Base-by-base conservation (phyloP, 2,329 filamentous ascomycete species). In the Pseudohalonectria lignicola region DNA sequence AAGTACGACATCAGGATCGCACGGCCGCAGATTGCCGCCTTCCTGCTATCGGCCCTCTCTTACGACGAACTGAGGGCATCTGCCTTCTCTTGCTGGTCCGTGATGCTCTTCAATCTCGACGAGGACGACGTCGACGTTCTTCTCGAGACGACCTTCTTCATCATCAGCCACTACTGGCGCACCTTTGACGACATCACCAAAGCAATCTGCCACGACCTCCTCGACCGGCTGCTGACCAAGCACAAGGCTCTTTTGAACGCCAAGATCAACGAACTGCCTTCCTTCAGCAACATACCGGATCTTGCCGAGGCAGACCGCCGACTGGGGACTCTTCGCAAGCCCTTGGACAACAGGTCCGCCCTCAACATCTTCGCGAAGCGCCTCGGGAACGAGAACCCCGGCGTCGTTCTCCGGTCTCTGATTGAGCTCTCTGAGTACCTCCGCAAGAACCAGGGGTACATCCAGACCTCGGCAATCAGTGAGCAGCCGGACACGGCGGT, bases 21-120 rank as follows among this genome's bases (percentile, higher is more conserved):
- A 36, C 68, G 94, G 30, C 90, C 92, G 17, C 90, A 90, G 79
- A 90, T 96, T 40, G 86, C 86, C 47, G 87, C 90, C n/a, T 95
- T 86, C 53, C 66, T 98, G 11, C 78, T 94, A 44, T 87, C 86
- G 17, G 87, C 87, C 0, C 72, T 96, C 42, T 71, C 82, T 13
- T 75, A 83, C 36, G 69, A 79, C 32, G 73, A 81, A 34, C 68
- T 98, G n/a, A 78, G 86, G 43, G 71, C 86, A 43, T 68, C 77
- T 21, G 85, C 87, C 2, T 88, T 96, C 50, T 75, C 73, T 4
- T 86, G 87, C 35, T 99, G 92, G 92, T 71, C 76, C 19, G 71
- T 79, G 8, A 79, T 98, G 61, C 71, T 96, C 15, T 72, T 63
- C 20, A 74, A 79, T 37, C 69, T 96, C 34, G 79, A 81, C 9